Evolutionary conservation across 371 early-diverging fungal genomes (phyloP), one percentile per base, ranked within the genome.

Genomic region (Rhizopus delemar): DNA sequence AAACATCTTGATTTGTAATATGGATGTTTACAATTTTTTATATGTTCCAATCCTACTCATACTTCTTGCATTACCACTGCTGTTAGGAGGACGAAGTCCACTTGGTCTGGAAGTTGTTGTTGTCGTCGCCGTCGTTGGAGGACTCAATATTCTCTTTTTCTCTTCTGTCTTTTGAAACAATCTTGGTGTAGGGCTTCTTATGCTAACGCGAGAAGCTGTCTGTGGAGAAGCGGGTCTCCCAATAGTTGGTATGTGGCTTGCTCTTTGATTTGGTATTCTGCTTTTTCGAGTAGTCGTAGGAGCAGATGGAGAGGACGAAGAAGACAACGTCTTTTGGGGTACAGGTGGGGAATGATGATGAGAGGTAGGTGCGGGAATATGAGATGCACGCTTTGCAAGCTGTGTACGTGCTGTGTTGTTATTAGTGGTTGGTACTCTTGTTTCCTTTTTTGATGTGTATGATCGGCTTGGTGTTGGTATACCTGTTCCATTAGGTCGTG

Each of bases 361-460:
- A 15, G 61, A 38, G 16, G 65, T 62, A 31, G 78, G 78, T 36
- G 75, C 69, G n/a, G 78, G 78, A 9, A 78, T 78, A 61, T 78
- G 78, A 3, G 78, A 78, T 16, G 78, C 75, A 45, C 78, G 73
- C 54, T 75, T 73, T 4, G 72, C 66, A 9, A 73, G 57, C n/a
- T 60, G 67, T 3, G 66, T 65, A 33, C 64, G 63, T 31, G 33
- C 63, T 45, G 46, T 43, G 46, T 48, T 58, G 53, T 38, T 35
- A 15, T 6, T 36, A 36, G 36, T 36, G 43, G 22, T 3, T 51
- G 48, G 22, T 63, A 31, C 41, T 15, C 36, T 51, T 46, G 41
- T 43, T 8, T 62, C 53, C 29, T 48, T 48, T 63, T 50, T 41
- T 9, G 51, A 36, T 48, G 67, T 60, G 41, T 63, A 59, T 13